phyloP scores from a whole-genome alignment of 2,329 filamentous ascomycete species.

The Xylaria sp. region DNA sequence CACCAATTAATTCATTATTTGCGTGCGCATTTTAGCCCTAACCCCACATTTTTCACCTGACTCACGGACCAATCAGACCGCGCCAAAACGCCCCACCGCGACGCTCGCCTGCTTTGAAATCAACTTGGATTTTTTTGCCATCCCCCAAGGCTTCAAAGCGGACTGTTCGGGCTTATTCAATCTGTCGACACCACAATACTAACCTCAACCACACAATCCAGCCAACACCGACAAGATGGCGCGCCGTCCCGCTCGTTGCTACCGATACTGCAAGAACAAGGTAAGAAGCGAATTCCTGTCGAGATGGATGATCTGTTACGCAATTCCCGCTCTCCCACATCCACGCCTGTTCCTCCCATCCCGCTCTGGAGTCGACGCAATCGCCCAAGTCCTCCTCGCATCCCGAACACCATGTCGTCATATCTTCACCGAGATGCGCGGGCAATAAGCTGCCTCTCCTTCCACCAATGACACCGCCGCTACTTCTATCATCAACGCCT shows the following conservation, averaged over 20 bases:
- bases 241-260: constrained; percentile 98
- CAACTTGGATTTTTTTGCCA: constrained; percentile 36
- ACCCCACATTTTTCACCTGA: constrained; percentile 31
- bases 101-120: constrained; percentile 50
- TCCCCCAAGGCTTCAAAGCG: constrained; percentile 30
- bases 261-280: constrained; percentile 99
- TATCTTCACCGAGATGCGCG: neutral
- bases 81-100: constrained; percentile 18
- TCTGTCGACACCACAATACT: constrained; percentile 30
- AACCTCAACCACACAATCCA: constrained; percentile 28
- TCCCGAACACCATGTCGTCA: neutral
- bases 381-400: neutral
- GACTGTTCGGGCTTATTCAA: constrained; percentile 25
- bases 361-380: neutral
- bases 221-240: constrained; percentile 82
- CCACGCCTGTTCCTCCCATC: neutral
- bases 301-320: neutral
- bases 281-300: constrained; percentile 42
- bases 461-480: neutral
- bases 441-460: neutral
- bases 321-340: neutral
- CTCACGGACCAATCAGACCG: constrained; percentile 17
- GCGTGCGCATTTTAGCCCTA: constrained; percentile 32
- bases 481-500: neutral
- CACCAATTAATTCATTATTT: constrained; percentile 17